Conservation (phyloP, 176 grass and related monocot genomes). For the Saccharum officinarum region DNA sequence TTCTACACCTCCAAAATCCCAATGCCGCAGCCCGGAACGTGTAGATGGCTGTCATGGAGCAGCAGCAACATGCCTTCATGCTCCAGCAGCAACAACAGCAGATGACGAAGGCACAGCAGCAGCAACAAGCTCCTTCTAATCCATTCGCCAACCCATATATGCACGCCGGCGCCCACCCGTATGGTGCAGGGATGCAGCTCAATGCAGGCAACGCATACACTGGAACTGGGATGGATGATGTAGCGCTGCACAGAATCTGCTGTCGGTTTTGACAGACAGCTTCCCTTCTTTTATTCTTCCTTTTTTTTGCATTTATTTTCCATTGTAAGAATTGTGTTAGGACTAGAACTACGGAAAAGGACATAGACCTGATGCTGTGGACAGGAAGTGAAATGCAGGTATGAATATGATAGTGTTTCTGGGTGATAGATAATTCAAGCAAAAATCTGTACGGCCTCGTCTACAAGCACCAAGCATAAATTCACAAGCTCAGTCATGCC, state of each 20-base stretch:
- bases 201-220: constrained; percentile 54
- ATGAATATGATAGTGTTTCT: not conserved
- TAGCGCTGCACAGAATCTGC: constrained; percentile 35
- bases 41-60: constrained; percentile 59
- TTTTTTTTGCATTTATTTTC: not conserved
- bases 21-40: constrained; percentile 50
- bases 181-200: constrained; percentile 49
- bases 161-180: constrained; percentile 16
- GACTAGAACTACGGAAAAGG: constrained; percentile 2
- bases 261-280: not conserved
- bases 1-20: constrained; percentile 54
- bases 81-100: constrained; percentile 49
- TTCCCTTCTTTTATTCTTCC: not conserved
- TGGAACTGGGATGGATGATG: constrained; percentile 66
- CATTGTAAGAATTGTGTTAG: not conserved
- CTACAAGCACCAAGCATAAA: constrained; percentile 9
- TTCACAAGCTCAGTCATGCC: constrained; percentile 9
- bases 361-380: constrained; percentile 15
- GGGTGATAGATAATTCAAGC: not conserved
- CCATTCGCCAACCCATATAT: constrained; percentile 55
- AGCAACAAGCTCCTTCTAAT: constrained; percentile 48
- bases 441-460: not conserved
- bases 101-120: constrained; percentile 60
- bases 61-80: constrained; percentile 78
- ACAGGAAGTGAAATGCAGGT: not conserved